These are phyloP conservation scores for Hymenoscyphus scutula DNA, from an alignment of 2,329 filamentous ascomycete genomes.

Conservation along the genomic window DNA sequence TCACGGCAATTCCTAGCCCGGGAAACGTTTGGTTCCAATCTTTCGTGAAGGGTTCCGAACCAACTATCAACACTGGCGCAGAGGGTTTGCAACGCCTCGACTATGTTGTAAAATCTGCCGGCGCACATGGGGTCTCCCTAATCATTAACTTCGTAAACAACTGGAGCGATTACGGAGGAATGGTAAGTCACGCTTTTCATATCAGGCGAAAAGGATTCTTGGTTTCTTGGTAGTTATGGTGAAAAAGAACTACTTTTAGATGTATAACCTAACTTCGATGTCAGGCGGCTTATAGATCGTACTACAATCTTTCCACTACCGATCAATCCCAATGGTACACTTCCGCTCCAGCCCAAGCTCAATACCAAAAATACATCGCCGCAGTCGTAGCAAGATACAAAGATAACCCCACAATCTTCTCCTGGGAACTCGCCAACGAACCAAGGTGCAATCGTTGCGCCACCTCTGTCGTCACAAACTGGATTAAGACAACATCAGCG, in stretches of 20 bases:
- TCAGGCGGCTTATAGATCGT: constrained; percentile 34
- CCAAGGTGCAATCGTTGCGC: constrained; percentile 62
- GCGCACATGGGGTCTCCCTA: constrained; percentile 58
- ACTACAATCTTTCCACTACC: background rate
- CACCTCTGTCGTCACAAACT: constrained; percentile 56
- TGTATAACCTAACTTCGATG: no score
- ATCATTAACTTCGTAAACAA: constrained; percentile 68
- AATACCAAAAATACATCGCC: constrained; percentile 60
- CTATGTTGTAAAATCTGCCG: constrained; percentile 59
- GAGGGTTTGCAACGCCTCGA: constrained; percentile 64
- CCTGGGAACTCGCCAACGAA: constrained; percentile 70
- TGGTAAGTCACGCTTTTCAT: constrained; percentile 53
- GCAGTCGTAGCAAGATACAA: constrained; percentile 59
- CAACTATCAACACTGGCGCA: constrained; percentile 61
- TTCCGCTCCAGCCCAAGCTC: constrained; percentile 48
- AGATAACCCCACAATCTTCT: constrained; percentile 58
- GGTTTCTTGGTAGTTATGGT: no score
- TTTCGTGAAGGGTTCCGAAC: constrained; percentile 36
- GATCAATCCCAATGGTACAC: constrained; percentile 51
- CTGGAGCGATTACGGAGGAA: constrained; percentile 67
- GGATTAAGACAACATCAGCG: constrained; percentile 51
- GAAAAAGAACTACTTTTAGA: constrained; percentile 14
- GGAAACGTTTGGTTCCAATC: constrained; percentile 10
- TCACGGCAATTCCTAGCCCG: constrained; percentile 51
- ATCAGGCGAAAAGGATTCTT: no score